Evolutionary conservation across 768 basidiomycete species (phyloP).

Genomic region (Peribolospora baueri): DNA sequence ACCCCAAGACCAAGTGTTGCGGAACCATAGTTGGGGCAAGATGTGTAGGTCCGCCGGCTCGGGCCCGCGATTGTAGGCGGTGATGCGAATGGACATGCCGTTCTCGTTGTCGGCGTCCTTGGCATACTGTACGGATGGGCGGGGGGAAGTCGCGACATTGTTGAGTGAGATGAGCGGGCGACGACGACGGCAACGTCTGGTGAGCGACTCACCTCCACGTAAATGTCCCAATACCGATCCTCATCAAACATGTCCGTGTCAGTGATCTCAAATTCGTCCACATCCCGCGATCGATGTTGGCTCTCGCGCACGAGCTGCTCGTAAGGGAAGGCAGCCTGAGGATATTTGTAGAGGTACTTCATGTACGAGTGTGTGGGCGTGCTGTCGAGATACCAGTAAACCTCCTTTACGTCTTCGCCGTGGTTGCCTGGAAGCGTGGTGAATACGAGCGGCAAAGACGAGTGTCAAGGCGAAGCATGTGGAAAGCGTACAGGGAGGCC

Average conservation of each 20-base stretch:
- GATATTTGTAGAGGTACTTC: conserved; percentile 99
- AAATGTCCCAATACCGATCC: conserved; percentile 93
- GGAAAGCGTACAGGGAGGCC: not conserved
- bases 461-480: conserved; percentile 6
- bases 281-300: conserved; percentile 53
- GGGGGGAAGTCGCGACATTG: not conserved
- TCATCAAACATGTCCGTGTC: conserved; percentile 80
- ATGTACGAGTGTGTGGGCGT: conserved; percentile 99
- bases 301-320: conserved; percentile 78
- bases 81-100: conserved; percentile 74
- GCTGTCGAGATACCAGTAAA: conserved; percentile 95
- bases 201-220: conserved; percentile 51
- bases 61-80: conserved; percentile 85
- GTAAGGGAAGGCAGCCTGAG: conserved; percentile 75
- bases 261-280: conserved; percentile 74
- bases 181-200: too few relatives aligned
- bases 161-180: not conserved
- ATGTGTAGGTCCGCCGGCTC: conserved; percentile 83
- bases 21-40: conserved; percentile 87
- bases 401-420: conserved; percentile 95
- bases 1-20: conserved; percentile 94
- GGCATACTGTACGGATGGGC: conserved; percentile 41
- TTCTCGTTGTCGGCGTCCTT: conserved; percentile 86
- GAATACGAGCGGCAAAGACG: not conserved
- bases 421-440: conserved; percentile 44